Evolutionary conservation across 306 rosid genomes (phyloP).

Genomic region (Canavalia gladiata): DNA sequence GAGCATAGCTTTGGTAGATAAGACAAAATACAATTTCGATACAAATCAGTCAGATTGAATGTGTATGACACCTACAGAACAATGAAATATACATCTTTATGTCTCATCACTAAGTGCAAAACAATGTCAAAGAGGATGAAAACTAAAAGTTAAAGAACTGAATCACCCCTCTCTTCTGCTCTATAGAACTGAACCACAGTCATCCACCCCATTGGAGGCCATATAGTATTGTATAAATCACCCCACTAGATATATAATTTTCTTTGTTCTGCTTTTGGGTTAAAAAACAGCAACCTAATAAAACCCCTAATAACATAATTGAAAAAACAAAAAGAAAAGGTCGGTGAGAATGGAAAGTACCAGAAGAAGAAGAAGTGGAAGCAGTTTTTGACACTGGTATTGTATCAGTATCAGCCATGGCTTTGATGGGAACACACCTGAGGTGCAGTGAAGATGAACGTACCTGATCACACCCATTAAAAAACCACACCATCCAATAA

Average conservation of each 20-base stretch:
- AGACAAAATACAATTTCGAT: neutral
- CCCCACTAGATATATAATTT: neutral
- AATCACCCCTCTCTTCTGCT: neutral
- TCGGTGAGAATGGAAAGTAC: conserved; percentile 47
- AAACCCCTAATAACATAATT: neutral
- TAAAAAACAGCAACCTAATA: neutral
- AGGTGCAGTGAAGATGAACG: conserved; percentile 47
- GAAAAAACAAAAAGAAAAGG: neutral
- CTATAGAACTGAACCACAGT: neutral
- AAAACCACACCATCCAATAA: conserved; percentile 28
- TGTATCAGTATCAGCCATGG: conserved; percentile 68
- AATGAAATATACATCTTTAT: neutral
- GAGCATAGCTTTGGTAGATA: neutral
- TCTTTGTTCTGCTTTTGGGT: neutral
- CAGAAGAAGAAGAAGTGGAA: conserved; percentile 52
- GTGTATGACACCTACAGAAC: neutral
- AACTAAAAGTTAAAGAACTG: neutral
- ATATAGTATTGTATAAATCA: neutral
- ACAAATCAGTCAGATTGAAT: neutral
- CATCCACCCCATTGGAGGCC: conserved; percentile 7
- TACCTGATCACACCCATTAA: conserved; percentile 41
- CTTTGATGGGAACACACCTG: conserved; percentile 57
- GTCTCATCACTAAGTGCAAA: neutral
- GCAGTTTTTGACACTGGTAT: conserved; percentile 44
- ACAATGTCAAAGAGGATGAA: neutral